Conservation (phyloP, 805 yeast genomes). For the Ogataea neopini region DNA sequence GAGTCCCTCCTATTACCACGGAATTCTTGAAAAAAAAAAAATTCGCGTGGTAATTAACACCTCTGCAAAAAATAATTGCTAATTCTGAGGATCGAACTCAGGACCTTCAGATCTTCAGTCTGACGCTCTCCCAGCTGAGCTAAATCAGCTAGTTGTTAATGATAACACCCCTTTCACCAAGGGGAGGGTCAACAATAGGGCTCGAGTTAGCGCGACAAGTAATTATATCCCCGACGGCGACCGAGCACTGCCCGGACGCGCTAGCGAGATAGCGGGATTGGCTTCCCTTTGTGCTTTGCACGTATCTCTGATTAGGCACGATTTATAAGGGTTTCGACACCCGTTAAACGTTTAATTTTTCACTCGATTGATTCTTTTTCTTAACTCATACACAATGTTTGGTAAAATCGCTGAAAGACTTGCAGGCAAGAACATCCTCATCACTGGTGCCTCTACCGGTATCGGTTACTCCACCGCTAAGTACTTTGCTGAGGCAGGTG, state of each 20-base stretch:
- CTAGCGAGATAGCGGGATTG: slow-evolving; percentile 1
- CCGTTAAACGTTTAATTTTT: background rate
- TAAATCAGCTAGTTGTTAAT: slow-evolving; percentile 20
- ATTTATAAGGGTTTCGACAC: slow-evolving; percentile 1
- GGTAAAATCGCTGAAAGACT: slow-evolving; percentile 73
- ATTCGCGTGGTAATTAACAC: background rate
- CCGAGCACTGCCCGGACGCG: slow-evolving; percentile 1
- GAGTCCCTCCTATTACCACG: no score
- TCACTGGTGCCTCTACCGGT: slow-evolving; percentile 97
- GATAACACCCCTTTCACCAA: background rate
- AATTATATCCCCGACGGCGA: background rate
- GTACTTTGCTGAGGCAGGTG: slow-evolving; percentile 70
- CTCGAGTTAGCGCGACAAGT: background rate
- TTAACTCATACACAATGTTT: slow-evolving; percentile 25
- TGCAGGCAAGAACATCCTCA: slow-evolving; percentile 73
- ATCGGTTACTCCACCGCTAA: slow-evolving; percentile 91
- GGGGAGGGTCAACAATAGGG: background rate
- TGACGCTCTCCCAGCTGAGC: slow-evolving; percentile 33
- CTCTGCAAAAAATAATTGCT: slow-evolving; percentile 18
- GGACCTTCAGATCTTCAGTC: slow-evolving; percentile 32
- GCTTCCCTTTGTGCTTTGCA: slow-evolving; percentile 7
- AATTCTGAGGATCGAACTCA: slow-evolving; percentile 30
- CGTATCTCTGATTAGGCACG: background rate
- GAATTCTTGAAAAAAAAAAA: background rate
- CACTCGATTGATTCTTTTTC: slow-evolving; percentile 4